Conservation (phyloP, 495 filamentous ascomycete genomes). For the Endocarpon pusillum region DNA sequence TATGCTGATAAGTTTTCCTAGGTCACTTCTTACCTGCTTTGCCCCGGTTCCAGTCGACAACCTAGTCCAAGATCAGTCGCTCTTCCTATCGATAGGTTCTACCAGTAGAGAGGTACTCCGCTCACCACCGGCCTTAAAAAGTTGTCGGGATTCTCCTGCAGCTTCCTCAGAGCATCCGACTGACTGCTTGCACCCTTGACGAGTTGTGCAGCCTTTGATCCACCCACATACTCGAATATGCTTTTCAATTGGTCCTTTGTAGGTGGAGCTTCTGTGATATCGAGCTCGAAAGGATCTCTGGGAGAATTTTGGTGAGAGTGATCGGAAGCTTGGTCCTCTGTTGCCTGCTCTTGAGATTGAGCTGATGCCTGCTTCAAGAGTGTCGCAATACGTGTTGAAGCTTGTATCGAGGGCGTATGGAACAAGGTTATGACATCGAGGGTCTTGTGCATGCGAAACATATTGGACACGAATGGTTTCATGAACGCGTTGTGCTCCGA, state of each 20-base stretch:
- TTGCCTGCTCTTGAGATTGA: conserved; percentile 38
- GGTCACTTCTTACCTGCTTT: conserved; percentile 34
- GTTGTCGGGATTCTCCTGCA: conserved; percentile 37
- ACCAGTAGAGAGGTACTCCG: too few relatives aligned
- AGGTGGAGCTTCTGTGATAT: conserved; percentile 65
- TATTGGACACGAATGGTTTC: conserved; percentile 1
- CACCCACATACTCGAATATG: conserved; percentile 67
- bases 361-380: conserved; percentile 60
- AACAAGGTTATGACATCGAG: conserved; percentile 92
- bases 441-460: conserved; percentile 36
- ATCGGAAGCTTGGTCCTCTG: conserved; percentile 48
- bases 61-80: too few relatives aligned
- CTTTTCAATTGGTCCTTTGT: conserved; percentile 71
- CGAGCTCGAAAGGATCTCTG: conserved; percentile 62
- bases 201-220: conserved; percentile 27
- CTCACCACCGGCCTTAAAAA: conserved; percentile 61
- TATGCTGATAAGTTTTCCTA: too few relatives aligned
- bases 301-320: conserved; percentile 36
- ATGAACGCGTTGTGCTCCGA: too few relatives aligned
- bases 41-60: conserved; percentile 90
- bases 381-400: conserved; percentile 48
- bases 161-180: conserved; percentile 59
- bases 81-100: too few relatives aligned
- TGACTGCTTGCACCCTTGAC: conserved; percentile 53
- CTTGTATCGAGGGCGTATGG: conserved; percentile 51